Evolutionary conservation across 345 rosid genomes (phyloP), one percentile per base, ranked within the genome.

Genomic region (Alliaria petiolata): DNA sequence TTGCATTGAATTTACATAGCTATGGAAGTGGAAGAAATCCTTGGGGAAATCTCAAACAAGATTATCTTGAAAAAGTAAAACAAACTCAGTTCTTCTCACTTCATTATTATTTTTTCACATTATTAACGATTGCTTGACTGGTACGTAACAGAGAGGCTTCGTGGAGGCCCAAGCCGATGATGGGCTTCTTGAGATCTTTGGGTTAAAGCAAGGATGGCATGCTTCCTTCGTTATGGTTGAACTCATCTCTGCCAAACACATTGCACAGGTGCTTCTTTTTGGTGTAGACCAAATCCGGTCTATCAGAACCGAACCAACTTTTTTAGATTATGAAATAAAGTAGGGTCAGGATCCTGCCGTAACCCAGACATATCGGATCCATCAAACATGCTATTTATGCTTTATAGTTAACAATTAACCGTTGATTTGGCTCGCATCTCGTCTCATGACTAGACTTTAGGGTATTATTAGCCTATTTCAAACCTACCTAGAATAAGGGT

Each of bases 181-280:
- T 77, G 98, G 99, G 51, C 85, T 95, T 26, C 83, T 95, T 34
- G 98, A 95, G 80, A 92, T 95, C 57, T 95, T 91, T 73, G 98
- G 99, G 35, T 76, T 92, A 67, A 95, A 95, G 82, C 99, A 95
- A 79, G 98, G 89, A 65, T 95, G 99, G 98, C 99, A 95, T 83
- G 98, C 99, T 49, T 95, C 98, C 3, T 90, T 95, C 45, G 98
- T 95, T 22, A 92, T 95, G 99, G 97, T 95, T 60, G 99, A 95
- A 67, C 97, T 95, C 78, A 95, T 95, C 68, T 85, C 97, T 5
- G 99, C 99, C 12, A 95, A 95, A 77, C 99, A 95, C 83, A 87
- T 92, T 74, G 95, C 96, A 13, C 99, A 95, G 96, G 98, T 95
- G 83, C 31, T 31, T 45, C 16, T 35, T 60, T 69, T 11, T 52